Evolutionary conservation across 2,329 filamentous ascomycete genomes (phyloP).

Genomic region (Aspergillus hortae): DNA sequence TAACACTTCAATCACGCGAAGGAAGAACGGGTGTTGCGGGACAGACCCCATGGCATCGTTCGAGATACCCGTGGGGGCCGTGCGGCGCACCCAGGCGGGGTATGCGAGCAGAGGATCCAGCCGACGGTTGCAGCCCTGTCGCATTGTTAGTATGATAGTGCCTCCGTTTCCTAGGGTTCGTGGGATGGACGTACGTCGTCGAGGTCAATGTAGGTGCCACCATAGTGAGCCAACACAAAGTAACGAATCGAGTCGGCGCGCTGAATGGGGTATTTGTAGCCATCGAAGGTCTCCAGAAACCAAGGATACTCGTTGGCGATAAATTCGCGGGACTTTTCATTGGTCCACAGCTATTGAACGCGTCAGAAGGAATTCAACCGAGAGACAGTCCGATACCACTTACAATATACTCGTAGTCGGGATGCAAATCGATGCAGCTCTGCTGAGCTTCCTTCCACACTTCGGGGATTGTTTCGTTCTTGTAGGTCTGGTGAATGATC

Average conservation of each 20-base stretch:
- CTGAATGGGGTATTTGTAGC: conserved; percentile 72
- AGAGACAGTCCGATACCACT: conserved; percentile 12
- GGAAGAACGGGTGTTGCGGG: conserved; percentile 71
- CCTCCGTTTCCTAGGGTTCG: neutral
- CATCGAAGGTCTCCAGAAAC: conserved; percentile 72
- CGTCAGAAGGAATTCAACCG: conserved; percentile 16
- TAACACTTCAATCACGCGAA: conserved; percentile 64
- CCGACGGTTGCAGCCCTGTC: conserved; percentile 63
- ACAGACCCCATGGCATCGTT: conserved; percentile 77
- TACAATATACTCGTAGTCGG: conserved; percentile 71
- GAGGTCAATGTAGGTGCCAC: conserved; percentile 77
- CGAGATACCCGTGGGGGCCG: conserved; percentile 71
- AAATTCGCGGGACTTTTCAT: conserved; percentile 65
- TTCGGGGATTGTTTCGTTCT: conserved; percentile 64
- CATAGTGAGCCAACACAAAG: conserved; percentile 72
- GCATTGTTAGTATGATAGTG: neutral
- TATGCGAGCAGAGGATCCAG: conserved; percentile 67
- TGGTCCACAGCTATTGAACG: conserved; percentile 67
- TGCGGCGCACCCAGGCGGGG: conserved; percentile 67
- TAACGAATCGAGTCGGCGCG: conserved; percentile 76
- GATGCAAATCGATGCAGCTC: conserved; percentile 64
- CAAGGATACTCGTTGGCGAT: conserved; percentile 71
- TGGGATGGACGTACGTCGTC: conserved; percentile 55
- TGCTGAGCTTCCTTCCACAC: conserved; percentile 64
- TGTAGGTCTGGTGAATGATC: conserved; percentile 75